These are phyloP conservation scores for Colletotrichum chlorophyti DNA, from an alignment of 2,329 filamentous ascomycete species.

Conservation along the genomic window DNA sequence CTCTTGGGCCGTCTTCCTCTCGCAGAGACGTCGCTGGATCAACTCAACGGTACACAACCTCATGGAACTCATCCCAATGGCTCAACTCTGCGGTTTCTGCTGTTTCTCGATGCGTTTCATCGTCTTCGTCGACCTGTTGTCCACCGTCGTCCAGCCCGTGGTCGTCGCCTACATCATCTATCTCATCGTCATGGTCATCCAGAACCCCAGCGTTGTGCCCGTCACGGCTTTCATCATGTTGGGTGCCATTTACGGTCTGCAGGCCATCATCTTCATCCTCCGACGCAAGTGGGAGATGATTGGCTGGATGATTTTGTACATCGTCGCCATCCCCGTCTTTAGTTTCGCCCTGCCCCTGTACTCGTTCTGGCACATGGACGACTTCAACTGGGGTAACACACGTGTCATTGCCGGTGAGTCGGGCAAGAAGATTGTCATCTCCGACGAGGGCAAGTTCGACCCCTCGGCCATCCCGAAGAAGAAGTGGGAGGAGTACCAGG, in stretches of 20 bases:
- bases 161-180: slow-evolving; percentile 90
- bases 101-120: slow-evolving; percentile 99
- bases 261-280: slow-evolving; percentile 95
- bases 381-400: slow-evolving; percentile 99
- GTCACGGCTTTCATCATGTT: slow-evolving; percentile 89
- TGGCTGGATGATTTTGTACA: slow-evolving; percentile 98
- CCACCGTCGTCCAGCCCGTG: slow-evolving; percentile 90
- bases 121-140: slow-evolving; percentile 91
- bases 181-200: slow-evolving; percentile 77
- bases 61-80: slow-evolving; percentile 90
- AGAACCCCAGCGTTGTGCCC: slow-evolving; percentile 71
- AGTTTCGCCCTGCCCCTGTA: slow-evolving; percentile 89
- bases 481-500: slow-evolving; percentile 99
- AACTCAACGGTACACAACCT: slow-evolving; percentile 99
- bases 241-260: slow-evolving; percentile 95
- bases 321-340: slow-evolving; percentile 90
- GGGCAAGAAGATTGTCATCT: slow-evolving; percentile 90
- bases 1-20: slow-evolving; percentile 92
- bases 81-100: slow-evolving; percentile 98
- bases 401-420: slow-evolving; percentile 95
- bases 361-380: slow-evolving; percentile 99
- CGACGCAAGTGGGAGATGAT: slow-evolving; percentile 99
- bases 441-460: slow-evolving; percentile 98
- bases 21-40: slow-evolving; percentile 98
- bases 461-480: slow-evolving; percentile 91